Conservation (phyloP, 1,139 yeast species). For the Lodderomyces pseudojiufengensis region DNA sequence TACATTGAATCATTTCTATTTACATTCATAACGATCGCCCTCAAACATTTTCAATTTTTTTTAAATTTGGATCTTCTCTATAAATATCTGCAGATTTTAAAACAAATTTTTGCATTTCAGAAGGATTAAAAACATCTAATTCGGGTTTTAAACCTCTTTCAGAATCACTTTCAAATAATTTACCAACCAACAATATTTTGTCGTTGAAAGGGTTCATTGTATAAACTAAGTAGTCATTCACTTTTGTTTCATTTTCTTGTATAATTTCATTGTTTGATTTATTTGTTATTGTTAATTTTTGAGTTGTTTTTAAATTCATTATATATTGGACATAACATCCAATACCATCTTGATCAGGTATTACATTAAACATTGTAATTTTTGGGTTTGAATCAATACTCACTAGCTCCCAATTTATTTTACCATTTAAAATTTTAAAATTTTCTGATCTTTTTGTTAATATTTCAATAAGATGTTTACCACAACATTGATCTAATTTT, state of each 20-base stretch:
- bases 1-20: constrained; percentile 3
- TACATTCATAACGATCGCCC: background rate
- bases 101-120: constrained; percentile 26
- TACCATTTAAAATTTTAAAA: constrained; percentile 41
- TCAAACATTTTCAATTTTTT: no score
- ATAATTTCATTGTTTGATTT: constrained; percentile 27
- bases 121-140: constrained; percentile 21
- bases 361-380: constrained; percentile 54
- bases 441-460: constrained; percentile 27
- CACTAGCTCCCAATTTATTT: constrained; percentile 72
- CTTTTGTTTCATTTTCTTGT: constrained; percentile 49
- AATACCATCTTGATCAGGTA: constrained; percentile 68
- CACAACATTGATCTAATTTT: constrained; percentile 33
- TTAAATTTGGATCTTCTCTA: constrained; percentile 22
- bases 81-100: constrained; percentile 29
- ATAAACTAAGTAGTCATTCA: constrained; percentile 72
- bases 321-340: constrained; percentile 68
- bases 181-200: constrained; percentile 69
- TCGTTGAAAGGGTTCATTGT: constrained; percentile 70
- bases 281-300: constrained; percentile 52
- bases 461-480: constrained; percentile 31
- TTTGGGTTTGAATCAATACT: constrained; percentile 71
- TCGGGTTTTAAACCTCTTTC: constrained; percentile 35
- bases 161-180: constrained; percentile 67
- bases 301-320: constrained; percentile 73